Evolutionary conservation across 2,329 filamentous ascomycete genomes (phyloP).

Genomic region (Fusarium albosuccineum): DNA sequence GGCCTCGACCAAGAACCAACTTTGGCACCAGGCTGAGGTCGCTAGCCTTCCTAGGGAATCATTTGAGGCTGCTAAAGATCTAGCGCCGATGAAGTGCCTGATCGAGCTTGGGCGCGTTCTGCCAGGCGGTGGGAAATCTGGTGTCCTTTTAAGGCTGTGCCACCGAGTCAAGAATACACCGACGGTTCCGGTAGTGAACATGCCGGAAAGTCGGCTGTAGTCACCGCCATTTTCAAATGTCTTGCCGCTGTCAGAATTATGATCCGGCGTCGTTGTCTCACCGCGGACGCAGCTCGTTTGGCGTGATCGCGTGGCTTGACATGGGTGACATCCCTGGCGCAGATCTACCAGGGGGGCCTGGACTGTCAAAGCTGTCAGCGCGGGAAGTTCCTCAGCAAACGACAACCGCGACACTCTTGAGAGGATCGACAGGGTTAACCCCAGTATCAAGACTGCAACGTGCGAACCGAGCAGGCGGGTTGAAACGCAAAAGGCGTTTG

Average conservation of each 20-base stretch:
- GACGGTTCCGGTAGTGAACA: background rate
- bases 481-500: slow-evolving; percentile 20
- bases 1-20: slow-evolving; percentile 12
- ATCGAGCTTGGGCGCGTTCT: slow-evolving; percentile 19
- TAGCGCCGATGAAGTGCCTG: slow-evolving; percentile 38
- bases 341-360: slow-evolving; percentile 37
- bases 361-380: slow-evolving; percentile 38
- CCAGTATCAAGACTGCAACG: background rate
- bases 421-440: background rate
- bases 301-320: slow-evolving; percentile 16
- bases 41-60: slow-evolving; percentile 32
- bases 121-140: too few relatives aligned
- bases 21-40: background rate
- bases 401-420: slow-evolving; percentile 2
- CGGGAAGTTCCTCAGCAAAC: slow-evolving; percentile 33
- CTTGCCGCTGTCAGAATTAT: background rate
- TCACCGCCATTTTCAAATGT: background rate
- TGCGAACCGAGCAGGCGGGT: background rate
- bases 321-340: slow-evolving; percentile 29
- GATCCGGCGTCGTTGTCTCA: background rate
- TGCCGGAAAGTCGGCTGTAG: background rate
- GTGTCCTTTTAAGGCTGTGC: background rate
- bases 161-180: background rate
- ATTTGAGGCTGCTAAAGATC: slow-evolving; percentile 34
- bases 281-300: background rate